Evolutionary conservation across 176 grass and related monocot genomes (phyloP).

Genomic region (Saccharum spontaneum): DNA sequence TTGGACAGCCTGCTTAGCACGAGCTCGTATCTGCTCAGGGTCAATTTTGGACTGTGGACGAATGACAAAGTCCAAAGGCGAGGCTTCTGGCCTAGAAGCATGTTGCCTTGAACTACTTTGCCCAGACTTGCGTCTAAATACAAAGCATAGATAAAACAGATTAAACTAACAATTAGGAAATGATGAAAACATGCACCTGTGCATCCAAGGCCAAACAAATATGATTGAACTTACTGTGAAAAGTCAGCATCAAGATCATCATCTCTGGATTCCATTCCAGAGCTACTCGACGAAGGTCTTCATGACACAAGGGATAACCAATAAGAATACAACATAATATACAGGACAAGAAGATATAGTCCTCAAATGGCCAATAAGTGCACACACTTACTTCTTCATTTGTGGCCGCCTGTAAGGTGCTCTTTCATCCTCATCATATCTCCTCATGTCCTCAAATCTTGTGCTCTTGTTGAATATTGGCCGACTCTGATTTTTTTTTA

Average conservation of each 20-base stretch:
- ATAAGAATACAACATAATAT: slow-evolving; percentile 26
- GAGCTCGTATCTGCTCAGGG: slow-evolving; percentile 70
- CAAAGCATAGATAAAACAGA: slow-evolving; percentile 1
- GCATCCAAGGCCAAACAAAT: slow-evolving; percentile 1
- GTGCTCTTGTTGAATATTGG: slow-evolving; percentile 98
- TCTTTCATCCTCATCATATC: slow-evolving; percentile 64
- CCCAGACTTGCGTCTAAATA: slow-evolving; percentile 53
- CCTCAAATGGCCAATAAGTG: not conserved
- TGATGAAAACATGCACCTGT: not conserved
- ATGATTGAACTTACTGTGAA: slow-evolving; percentile 72
- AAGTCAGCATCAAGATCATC: slow-evolving; percentile 89
- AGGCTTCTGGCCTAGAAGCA: slow-evolving; percentile 89
- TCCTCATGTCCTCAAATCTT: slow-evolving; percentile 95
- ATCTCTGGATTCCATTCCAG: slow-evolving; percentile 67
- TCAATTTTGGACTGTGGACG: slow-evolving; percentile 92
- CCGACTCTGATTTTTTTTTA: slow-evolving; percentile 68
- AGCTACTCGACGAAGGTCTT: slow-evolving; percentile 73
- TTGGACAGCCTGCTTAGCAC: slow-evolving; percentile 79
- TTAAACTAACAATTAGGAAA: not conserved
- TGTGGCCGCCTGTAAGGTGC: slow-evolving; percentile 69
- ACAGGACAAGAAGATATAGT: slow-evolving; percentile 6
- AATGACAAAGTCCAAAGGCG: slow-evolving; percentile 85
- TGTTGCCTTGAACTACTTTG: slow-evolving; percentile 69
- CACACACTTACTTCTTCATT: slow-evolving; percentile 63
- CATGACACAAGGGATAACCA: slow-evolving; percentile 5